Evolutionary conservation across 2,329 filamentous ascomycete genomes (phyloP).

Genomic region (Fusarium incarnatum): DNA sequence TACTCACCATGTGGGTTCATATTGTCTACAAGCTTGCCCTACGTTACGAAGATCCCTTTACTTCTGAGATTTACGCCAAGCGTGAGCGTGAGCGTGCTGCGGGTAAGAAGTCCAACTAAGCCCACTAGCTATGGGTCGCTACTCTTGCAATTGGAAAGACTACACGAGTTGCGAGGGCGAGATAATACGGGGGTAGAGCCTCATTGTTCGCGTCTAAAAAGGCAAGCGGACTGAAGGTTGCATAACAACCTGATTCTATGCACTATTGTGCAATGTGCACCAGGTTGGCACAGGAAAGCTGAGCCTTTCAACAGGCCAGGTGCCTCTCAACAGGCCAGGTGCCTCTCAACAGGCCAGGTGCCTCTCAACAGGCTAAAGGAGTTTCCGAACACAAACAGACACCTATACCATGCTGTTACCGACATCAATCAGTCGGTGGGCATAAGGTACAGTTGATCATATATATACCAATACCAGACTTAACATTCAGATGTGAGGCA

Average conservation of each 20-base stretch:
- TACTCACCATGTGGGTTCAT: slow-evolving; percentile 80
- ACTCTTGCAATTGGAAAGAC: slow-evolving; percentile 20
- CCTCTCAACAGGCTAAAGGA: slow-evolving; percentile 48
- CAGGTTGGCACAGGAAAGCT: slow-evolving; percentile 38
- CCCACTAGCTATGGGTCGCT: background rate
- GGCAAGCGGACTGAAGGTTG: background rate
- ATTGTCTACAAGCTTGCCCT: slow-evolving; percentile 84
- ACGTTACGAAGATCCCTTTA: slow-evolving; percentile 94
- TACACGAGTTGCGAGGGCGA: slow-evolving; percentile 8
- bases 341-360: slow-evolving; percentile 47
- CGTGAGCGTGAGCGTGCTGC: slow-evolving; percentile 71
- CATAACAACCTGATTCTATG: slow-evolving; percentile 12
- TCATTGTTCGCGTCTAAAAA: background rate
- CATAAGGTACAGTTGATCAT: slow-evolving; percentile 27
- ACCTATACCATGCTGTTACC: slow-evolving; percentile 32
- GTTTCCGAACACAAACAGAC: slow-evolving; percentile 31
- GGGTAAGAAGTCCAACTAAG: slow-evolving; percentile 65
- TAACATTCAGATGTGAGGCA: slow-evolving; percentile 22
- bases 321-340: too few relatives aligned
- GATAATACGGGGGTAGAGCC: background rate
- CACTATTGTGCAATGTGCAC: slow-evolving; percentile 29
- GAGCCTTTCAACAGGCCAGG: slow-evolving; percentile 47
- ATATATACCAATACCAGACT: slow-evolving; percentile 35
- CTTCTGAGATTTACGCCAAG: slow-evolving; percentile 91
- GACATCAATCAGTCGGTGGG: slow-evolving; percentile 31